These are phyloP conservation scores for Picea abies DNA, from an alignment of 83 land plant genomes.

Conservation along the genomic window DNA sequence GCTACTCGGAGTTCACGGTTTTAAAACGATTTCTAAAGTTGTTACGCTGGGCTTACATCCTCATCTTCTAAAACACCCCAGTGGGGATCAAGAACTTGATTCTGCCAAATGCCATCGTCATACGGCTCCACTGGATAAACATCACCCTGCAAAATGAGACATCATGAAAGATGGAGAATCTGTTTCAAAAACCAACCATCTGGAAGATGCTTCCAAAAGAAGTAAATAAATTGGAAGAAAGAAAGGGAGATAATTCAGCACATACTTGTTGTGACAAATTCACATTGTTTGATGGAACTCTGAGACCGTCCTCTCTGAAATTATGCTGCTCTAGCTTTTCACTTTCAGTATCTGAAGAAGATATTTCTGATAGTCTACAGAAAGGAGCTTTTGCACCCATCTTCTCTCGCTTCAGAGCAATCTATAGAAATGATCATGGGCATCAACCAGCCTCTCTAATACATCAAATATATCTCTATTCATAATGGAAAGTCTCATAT, in stretches of 20 bases:
- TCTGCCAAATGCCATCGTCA: slow-evolving; percentile 45
- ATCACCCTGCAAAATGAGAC: slow-evolving; percentile 74
- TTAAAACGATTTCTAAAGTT: neutral
- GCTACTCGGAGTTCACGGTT: neutral
- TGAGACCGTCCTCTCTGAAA: slow-evolving; percentile 6
- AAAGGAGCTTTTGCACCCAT: slow-evolving; percentile 68
- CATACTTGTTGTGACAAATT: slow-evolving; percentile 42
- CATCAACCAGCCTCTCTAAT: slow-evolving; percentile 7
- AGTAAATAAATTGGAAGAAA: neutral
- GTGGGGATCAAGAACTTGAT: slow-evolving; percentile 90
- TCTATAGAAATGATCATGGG: slow-evolving; percentile 31
- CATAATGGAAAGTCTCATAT: neutral
- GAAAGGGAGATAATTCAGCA: neutral
- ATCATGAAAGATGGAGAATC: slow-evolving; percentile 15
- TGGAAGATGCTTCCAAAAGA: slow-evolving; percentile 2
- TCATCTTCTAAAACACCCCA: slow-evolving; percentile 92
- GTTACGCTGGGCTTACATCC: slow-evolving; percentile 54
- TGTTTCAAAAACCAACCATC: neutral
- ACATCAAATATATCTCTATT: neutral
- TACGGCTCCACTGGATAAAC: slow-evolving; percentile 97
- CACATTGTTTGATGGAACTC: slow-evolving; percentile 14
- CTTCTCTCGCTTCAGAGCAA: slow-evolving; percentile 89
- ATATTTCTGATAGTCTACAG: slow-evolving; percentile 66
- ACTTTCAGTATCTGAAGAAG: slow-evolving; percentile 67
- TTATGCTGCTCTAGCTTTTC: slow-evolving; percentile 20